Evolutionary conservation across 208 protist species (phyloP).

Genomic region (Crithidia fasciculata): DNA sequence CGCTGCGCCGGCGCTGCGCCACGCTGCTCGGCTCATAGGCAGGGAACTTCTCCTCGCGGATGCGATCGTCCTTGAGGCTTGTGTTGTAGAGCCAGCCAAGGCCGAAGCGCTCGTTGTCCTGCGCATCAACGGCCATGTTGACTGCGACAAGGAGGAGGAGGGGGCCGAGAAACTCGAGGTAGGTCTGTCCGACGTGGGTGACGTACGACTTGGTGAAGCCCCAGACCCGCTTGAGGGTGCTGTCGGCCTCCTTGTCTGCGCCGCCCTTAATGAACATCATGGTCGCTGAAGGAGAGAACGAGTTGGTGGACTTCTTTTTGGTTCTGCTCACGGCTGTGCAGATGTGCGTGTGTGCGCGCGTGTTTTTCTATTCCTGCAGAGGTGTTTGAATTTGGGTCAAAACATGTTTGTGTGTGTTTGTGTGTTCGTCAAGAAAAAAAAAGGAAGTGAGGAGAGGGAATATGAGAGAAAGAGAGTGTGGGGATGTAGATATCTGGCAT

Average conservation of each 20-base stretch:
- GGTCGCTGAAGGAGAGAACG: neutral
- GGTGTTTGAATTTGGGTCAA: too few species aligned
- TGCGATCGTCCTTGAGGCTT: slow-evolving; percentile 59
- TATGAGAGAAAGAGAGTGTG: too few species aligned
- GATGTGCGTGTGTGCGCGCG: neutral
- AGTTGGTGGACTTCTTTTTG: neutral
- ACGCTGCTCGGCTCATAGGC: slow-evolving; percentile 69
- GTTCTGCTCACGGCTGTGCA: neutral
- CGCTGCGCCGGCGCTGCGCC: slow-evolving; percentile 66
- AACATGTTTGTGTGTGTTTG: slow-evolving; percentile 17
- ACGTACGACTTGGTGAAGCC: slow-evolving; percentile 67
- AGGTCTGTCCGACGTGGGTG: slow-evolving; percentile 44
- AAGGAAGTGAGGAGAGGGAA: neutral
- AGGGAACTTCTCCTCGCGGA: slow-evolving; percentile 81
- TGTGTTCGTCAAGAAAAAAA: neutral
- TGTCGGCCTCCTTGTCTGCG: slow-evolving; percentile 26
- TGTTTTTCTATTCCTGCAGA: too few species aligned
- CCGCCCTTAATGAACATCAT: slow-evolving; percentile 30
- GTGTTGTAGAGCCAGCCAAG: slow-evolving; percentile 78
- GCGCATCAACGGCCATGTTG: slow-evolving; percentile 55
- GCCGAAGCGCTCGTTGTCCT: slow-evolving; percentile 81
- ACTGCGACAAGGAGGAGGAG: slow-evolving; percentile 55
- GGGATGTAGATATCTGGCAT: too few species aligned
- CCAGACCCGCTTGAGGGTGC: slow-evolving; percentile 19
- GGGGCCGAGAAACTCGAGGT: slow-evolving; percentile 64